Evolutionary conservation across 2,329 filamentous ascomycete genomes (phyloP).

Genomic region (Coniochaeta prunicola): DNA sequence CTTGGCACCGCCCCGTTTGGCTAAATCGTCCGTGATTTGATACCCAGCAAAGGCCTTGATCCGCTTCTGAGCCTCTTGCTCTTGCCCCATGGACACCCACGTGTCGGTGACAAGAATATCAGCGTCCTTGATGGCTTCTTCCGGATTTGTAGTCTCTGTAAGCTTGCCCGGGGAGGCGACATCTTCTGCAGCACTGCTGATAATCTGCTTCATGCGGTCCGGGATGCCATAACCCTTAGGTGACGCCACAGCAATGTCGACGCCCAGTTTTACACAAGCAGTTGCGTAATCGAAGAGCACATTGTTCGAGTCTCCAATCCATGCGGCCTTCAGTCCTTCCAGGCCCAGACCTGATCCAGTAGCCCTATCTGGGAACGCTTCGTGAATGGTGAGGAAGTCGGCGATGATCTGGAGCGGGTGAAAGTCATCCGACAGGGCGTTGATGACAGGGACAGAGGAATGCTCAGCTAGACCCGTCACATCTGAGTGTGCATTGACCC

Average conservation of each 20-base stretch:
- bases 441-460: conserved; percentile 75
- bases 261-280: conserved; percentile 77
- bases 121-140: conserved; percentile 77
- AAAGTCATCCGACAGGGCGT: conserved; percentile 81
- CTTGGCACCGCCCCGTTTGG: conserved; percentile 77
- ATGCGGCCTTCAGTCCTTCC: conserved; percentile 82
- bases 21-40: conserved; percentile 83
- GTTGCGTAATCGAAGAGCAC: conserved; percentile 92
- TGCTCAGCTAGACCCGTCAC: conserved; percentile 62
- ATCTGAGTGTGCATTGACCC: conserved; percentile 71
- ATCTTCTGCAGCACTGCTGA: conserved; percentile 53
- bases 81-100: conserved; percentile 98
- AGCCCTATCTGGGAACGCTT: conserved; percentile 54
- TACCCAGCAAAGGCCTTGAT: conserved; percentile 80
- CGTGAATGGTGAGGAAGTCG: conserved; percentile 85
- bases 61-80: conserved; percentile 71
- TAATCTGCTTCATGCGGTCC: conserved; percentile 62
- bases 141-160: conserved; percentile 68
- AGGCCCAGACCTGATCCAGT: conserved; percentile 51
- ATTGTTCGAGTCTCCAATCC: conserved; percentile 96
- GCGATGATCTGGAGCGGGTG: conserved; percentile 93
- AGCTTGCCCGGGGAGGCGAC: conserved; percentile 58
- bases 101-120: conserved; percentile 94
- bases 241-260: conserved; percentile 80
- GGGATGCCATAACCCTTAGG: conserved; percentile 82